phyloP scores from a whole-genome alignment of 2,329 filamentous ascomycete species.

The Sarocladium oryzae region DNA sequence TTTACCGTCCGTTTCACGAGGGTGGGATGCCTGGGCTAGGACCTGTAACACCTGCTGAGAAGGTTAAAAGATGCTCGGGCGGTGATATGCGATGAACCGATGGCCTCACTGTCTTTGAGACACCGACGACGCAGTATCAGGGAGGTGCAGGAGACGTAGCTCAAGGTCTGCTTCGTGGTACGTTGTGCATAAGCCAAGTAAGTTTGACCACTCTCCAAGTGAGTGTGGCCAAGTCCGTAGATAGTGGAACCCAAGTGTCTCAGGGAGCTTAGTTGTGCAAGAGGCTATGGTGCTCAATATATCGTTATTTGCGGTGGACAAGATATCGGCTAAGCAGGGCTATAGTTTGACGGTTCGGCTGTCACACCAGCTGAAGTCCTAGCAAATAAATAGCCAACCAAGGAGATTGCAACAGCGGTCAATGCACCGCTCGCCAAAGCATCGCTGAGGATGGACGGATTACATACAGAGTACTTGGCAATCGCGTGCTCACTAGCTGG shows the following conservation, averaged over 20 bases:
- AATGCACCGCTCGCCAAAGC: not conserved
- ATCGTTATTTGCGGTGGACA: not conserved
- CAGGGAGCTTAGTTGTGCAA: not conserved
- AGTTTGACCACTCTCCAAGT: not conserved
- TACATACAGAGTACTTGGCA: not conserved
- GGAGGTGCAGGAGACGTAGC: not conserved
- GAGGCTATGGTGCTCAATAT: not conserved
- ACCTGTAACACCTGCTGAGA: not conserved
- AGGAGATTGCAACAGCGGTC: constrained; percentile 6
- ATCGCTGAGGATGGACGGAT: not conserved
- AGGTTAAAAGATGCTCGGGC: not conserved
- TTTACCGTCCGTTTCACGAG: not conserved
- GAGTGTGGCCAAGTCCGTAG: not conserved
- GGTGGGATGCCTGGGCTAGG: not conserved
- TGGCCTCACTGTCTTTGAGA: not conserved
- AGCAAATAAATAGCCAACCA: not conserved
- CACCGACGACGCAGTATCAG: not conserved
- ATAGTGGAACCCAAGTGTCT: not conserved
- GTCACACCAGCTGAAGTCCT: not conserved
- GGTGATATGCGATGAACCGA: not conserved
- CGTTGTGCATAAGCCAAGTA: not conserved
- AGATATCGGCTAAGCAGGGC: too few relatives aligned
- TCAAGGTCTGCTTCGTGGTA: not conserved
- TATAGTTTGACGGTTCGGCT: too few relatives aligned
- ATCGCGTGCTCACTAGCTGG: constrained; percentile 1